Evolutionary conservation across 768 basidiomycete species (phyloP).

Genomic region (Xanthoconium stramineum): DNA sequence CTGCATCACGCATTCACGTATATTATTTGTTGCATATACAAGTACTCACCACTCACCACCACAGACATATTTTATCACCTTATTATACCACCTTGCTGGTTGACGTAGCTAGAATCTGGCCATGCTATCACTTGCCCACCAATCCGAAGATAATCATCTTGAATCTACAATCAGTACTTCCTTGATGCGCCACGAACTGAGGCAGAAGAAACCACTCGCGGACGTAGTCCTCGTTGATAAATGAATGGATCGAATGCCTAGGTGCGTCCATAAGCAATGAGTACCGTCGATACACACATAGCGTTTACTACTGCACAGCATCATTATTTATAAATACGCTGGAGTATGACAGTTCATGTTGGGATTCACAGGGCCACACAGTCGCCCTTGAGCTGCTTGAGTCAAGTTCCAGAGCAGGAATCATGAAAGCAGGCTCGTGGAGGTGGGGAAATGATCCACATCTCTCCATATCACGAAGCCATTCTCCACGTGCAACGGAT

Average conservation of each 20-base stretch:
- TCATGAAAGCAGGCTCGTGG: no score
- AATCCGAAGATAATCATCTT: background rate
- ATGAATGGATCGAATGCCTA: background rate
- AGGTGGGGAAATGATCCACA: no score
- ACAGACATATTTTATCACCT: conserved; percentile 29
- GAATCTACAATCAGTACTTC: background rate
- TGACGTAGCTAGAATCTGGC: background rate
- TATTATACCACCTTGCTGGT: conserved; percentile 21
- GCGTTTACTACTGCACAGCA: no score
- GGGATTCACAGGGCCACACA: no score
- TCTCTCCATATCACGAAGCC: no score
- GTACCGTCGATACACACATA: no score
- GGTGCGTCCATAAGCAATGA: no score
- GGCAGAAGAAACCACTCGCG: background rate
- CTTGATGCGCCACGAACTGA: background rate
- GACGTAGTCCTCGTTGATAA: background rate
- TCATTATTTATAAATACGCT: no score
- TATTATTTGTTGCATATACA: conserved; percentile 17
- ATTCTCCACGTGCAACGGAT: no score
- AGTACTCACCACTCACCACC: conserved; percentile 31
- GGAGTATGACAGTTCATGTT: no score
- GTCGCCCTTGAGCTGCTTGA: no score
- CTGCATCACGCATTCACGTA: conserved; percentile 9
- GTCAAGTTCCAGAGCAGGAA: no score
- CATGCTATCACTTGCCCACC: background rate